Evolutionary conservation across 805 yeast species (phyloP), one percentile per base, ranked within the genome.

Genomic region (Starmera dryadoides): DNA sequence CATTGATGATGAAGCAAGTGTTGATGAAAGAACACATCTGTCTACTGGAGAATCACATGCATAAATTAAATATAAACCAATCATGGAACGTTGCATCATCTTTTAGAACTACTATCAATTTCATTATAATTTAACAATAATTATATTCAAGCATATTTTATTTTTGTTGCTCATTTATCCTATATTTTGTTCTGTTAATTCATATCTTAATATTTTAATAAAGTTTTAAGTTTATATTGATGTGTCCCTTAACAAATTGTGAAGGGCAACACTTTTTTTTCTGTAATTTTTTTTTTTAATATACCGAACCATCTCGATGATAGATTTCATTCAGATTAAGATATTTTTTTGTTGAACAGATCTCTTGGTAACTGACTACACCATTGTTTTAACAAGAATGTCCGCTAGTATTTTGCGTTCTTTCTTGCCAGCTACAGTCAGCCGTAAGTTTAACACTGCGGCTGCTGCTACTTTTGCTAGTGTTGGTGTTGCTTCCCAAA

Each of bases 11-110:
- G 34, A 4, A 9, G 42, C 35, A 2, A 35, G 33, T 16, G 51
- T 40, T 15, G 44, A 45, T 22, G 52, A 48, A 18, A 44, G 38
- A 30, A 46, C 50, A 3, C 48, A 23, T 9, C 48, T 48, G 44
- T 48, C 39, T 5, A 36, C 34, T 16, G n/a, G 34, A 7, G 30
- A 22, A 4, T n/a, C n/a, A n/a, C n/a, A n/a, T n/a, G n/a, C n/a
- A n/a, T n/a, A n/a, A n/a, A n/a, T n/a, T n/a, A n/a, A n/a, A n/a
- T n/a, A n/a, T n/a, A n/a, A n/a, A n/a, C n/a, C n/a, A 8, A n/a
- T 25, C 28, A 25, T 25, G 10, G 11, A n/a, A n/a, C 28, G n/a
- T 25, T 25, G 28, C 10, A 25, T 25, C n/a, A 25, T 25, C n/a
- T 25, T 25, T 25, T 4, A 25, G 28, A 25, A 8, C n/a, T n/a